These are phyloP conservation scores for Pisolithus marmoratus DNA, from an alignment of 768 basidiomycete genomes.

Conservation along the genomic window DNA sequence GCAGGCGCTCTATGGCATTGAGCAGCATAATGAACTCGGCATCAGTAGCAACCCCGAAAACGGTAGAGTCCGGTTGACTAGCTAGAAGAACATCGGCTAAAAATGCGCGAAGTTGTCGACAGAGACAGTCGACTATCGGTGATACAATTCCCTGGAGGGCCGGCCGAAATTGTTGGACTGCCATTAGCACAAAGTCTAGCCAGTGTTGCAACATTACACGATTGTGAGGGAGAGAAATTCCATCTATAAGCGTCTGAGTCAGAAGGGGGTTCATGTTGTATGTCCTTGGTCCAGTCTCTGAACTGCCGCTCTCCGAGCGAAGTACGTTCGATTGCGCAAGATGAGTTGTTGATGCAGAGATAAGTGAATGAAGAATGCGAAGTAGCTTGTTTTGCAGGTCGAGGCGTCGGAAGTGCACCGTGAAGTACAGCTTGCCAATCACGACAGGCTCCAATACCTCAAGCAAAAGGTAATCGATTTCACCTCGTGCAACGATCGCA, in stretches of 20 bases:
- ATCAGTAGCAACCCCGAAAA: slow-evolving; percentile 56
- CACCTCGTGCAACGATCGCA: slow-evolving; percentile 74
- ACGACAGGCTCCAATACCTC: slow-evolving; percentile 66
- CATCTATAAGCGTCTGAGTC: slow-evolving; percentile 75
- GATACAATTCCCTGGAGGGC: slow-evolving; percentile 58
- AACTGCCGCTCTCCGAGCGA: slow-evolving; percentile 26
- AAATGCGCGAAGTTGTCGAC: slow-evolving; percentile 56
- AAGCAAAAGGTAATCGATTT: slow-evolving; percentile 55
- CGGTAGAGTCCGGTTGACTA: slow-evolving; percentile 37
- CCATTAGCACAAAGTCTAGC: slow-evolving; percentile 94
- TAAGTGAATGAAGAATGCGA: slow-evolving; percentile 82
- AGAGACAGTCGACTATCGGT: slow-evolving; percentile 76
- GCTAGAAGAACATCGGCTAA: slow-evolving; percentile 51
- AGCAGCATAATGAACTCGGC: slow-evolving; percentile 81
- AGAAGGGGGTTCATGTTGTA: slow-evolving; percentile 67
- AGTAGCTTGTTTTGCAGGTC: slow-evolving; percentile 92
- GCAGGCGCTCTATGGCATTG: slow-evolving; percentile 76
- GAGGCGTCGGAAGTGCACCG: slow-evolving; percentile 61
- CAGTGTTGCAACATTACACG: slow-evolving; percentile 87
- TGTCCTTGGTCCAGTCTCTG: slow-evolving; percentile 24
- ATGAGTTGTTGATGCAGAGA: slow-evolving; percentile 53
- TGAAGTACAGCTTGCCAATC: slow-evolving; percentile 69
- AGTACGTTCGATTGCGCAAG: slow-evolving; percentile 21
- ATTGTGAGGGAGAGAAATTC: slow-evolving; percentile 63
- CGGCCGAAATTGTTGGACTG: slow-evolving; percentile 79